phyloP scores from a whole-genome alignment of 179 eudicot species.

The Patellifolia procumbens region DNA sequence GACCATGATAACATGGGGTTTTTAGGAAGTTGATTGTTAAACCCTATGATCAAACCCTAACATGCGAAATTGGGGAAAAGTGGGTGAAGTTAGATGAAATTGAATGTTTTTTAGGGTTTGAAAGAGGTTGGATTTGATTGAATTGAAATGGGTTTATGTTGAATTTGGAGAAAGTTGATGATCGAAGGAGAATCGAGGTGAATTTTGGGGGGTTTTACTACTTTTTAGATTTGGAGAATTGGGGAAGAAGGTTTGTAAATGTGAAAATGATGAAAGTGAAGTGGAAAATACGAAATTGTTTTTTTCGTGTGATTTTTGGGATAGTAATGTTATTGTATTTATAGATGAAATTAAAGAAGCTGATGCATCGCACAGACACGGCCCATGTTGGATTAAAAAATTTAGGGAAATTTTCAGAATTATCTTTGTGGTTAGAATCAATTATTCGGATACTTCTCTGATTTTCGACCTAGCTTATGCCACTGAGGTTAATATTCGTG shows the following conservation, averaged over 20 bases:
- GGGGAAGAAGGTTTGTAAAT: background rate
- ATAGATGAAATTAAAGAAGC: background rate
- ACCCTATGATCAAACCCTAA: constrained; percentile 36
- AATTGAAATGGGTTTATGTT: background rate
- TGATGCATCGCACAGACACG: too few relatives aligned
- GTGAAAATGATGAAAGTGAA: background rate
- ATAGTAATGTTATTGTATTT: background rate
- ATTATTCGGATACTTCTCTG: too few relatives aligned
- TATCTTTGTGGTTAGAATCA: too few relatives aligned
- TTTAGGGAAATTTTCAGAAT: too few relatives aligned
- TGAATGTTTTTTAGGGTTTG: background rate
- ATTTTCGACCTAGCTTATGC: too few relatives aligned
- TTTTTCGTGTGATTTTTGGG: background rate
- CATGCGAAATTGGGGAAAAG: constrained; percentile 7
- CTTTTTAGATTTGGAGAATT: background rate
- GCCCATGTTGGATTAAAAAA: too few relatives aligned
- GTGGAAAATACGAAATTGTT: background rate
- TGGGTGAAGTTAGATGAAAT: background rate
- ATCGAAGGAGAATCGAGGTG: background rate
- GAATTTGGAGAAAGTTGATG: background rate
- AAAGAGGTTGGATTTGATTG: background rate
- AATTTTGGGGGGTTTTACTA: constrained; percentile 12
- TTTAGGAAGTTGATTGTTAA: constrained; percentile 30
- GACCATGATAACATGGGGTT: constrained; percentile 46
- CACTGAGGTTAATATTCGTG: too few relatives aligned